These are phyloP conservation scores for Mollisia scopiformis DNA, from an alignment of 2,329 filamentous ascomycete genomes.

Conservation along the genomic window DNA sequence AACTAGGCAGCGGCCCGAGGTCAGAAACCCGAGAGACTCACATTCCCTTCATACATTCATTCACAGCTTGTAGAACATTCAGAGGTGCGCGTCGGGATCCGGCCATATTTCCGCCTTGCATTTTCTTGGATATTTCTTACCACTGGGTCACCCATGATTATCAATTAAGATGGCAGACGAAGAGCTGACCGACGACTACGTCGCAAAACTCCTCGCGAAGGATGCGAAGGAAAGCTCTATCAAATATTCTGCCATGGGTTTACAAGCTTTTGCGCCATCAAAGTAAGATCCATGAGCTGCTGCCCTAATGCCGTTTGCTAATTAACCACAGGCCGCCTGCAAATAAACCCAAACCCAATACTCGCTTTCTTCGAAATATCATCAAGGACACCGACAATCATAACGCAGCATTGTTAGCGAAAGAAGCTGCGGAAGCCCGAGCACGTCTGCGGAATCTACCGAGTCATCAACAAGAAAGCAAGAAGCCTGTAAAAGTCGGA, in stretches of 20 bases:
- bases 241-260: slow-evolving; percentile 74
- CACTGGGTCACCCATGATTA: neutral
- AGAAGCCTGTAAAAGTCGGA: slow-evolving; percentile 46
- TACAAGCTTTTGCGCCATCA: slow-evolving; percentile 63
- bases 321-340: slow-evolving; percentile 44
- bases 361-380: slow-evolving; percentile 83
- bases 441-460: slow-evolving; percentile 69
- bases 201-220: slow-evolving; percentile 76
- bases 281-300: slow-evolving; percentile 21
- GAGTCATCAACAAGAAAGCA: slow-evolving; percentile 42
- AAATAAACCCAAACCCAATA: slow-evolving; percentile 85
- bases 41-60: too few species aligned
- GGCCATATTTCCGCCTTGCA: neutral
- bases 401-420: slow-evolving; percentile 84
- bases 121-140: neutral
- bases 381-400: slow-evolving; percentile 87
- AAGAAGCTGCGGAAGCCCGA: slow-evolving; percentile 78
- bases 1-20: neutral
- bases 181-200: slow-evolving; percentile 74
- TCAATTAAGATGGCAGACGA: slow-evolving; percentile 27
- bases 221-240: slow-evolving; percentile 77
- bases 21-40: neutral
- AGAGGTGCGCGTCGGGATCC: neutral
- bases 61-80: neutral
- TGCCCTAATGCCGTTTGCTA: slow-evolving; percentile 7